Conservation (phyloP, 495 filamentous ascomycete species). For the Clavariopsis aquatica region DNA sequence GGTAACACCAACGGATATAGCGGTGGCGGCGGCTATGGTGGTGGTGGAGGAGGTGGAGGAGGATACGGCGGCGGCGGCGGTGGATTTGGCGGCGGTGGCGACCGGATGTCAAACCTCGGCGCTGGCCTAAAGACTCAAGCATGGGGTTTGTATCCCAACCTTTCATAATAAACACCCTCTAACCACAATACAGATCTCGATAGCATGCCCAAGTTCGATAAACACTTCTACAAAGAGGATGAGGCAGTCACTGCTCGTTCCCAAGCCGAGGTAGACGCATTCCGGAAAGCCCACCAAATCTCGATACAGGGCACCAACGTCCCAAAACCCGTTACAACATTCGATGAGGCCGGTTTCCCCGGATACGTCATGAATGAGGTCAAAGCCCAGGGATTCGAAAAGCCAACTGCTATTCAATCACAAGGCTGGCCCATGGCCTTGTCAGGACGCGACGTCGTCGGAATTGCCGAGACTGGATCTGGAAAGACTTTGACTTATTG, state of each 20-base stretch:
- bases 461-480: conserved; percentile 98
- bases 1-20: conserved; percentile 24
- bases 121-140: conserved; percentile 78
- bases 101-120: conserved; percentile 92
- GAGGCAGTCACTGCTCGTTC: conserved; percentile 73
- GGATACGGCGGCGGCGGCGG: conserved; percentile 55
- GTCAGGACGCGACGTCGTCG: conserved; percentile 95
- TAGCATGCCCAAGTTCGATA: conserved; percentile 92
- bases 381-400: conserved; percentile 91
- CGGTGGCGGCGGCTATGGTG: conserved; percentile 51
- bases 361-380: conserved; percentile 97
- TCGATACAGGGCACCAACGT: conserved; percentile 73
- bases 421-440: conserved; percentile 99
- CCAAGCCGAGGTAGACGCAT: conserved; percentile 77
- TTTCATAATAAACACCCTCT: not conserved
- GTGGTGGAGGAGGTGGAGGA: conserved; percentile 43
- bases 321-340: conserved; percentile 90
- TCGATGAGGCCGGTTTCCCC: conserved; percentile 97
- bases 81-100: conserved; percentile 53
- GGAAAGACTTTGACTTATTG: conserved; percentile 99
- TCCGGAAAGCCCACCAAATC: conserved; percentile 79
- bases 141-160: conserved; percentile 65
- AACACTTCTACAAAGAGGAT: conserved; percentile 98
- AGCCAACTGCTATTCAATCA: conserved; percentile 93
- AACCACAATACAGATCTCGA: conserved; percentile 60